Conservation (phyloP, 2,329 filamentous ascomycete genomes). For the Colletotrichum spinosum region DNA sequence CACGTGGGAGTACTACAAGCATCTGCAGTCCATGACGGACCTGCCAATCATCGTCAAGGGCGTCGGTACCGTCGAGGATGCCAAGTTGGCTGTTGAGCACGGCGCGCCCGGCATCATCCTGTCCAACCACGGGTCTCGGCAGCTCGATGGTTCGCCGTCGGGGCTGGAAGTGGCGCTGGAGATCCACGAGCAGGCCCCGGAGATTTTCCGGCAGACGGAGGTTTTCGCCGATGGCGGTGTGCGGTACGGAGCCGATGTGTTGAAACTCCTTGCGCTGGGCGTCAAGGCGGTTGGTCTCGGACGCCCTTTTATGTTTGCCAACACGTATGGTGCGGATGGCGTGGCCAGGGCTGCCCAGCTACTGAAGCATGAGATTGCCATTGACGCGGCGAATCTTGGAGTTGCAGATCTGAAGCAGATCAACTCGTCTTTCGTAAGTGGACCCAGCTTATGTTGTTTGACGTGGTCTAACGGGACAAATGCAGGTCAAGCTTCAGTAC, state of each 20-base stretch:
- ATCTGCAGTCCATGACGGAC: too few relatives aligned
- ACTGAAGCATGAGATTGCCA: constrained; percentile 19
- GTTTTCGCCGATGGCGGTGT: constrained; percentile 53
- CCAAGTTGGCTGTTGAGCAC: constrained; percentile 29
- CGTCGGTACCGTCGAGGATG: too few relatives aligned
- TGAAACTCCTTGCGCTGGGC: constrained; percentile 55
- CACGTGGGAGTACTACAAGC: too few relatives aligned
- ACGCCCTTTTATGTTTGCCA: constrained; percentile 45
- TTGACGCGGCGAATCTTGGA: constrained; percentile 20
- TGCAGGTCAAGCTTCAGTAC: too few relatives aligned
- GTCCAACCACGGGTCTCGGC: constrained; percentile 57
- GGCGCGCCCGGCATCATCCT: constrained; percentile 57
- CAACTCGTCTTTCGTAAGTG: neutral
- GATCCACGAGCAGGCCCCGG: constrained; percentile 42
- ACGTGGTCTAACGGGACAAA: too few relatives aligned
- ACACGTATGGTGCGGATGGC: constrained; percentile 19
- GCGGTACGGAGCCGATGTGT: constrained; percentile 52
- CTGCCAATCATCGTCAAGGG: too few relatives aligned
- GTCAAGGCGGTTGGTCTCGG: constrained; percentile 57
- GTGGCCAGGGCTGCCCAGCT: constrained; percentile 17
- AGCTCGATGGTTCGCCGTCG: constrained; percentile 52
- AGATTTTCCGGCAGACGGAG: constrained; percentile 42
- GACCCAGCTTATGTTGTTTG: too few relatives aligned
- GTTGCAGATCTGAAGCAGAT: constrained; percentile 9
- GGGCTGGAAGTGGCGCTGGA: constrained; percentile 49